These are phyloP conservation scores for Simmondsia chinensis DNA, from an alignment of 148 eudicot species.

Conservation along the genomic window DNA sequence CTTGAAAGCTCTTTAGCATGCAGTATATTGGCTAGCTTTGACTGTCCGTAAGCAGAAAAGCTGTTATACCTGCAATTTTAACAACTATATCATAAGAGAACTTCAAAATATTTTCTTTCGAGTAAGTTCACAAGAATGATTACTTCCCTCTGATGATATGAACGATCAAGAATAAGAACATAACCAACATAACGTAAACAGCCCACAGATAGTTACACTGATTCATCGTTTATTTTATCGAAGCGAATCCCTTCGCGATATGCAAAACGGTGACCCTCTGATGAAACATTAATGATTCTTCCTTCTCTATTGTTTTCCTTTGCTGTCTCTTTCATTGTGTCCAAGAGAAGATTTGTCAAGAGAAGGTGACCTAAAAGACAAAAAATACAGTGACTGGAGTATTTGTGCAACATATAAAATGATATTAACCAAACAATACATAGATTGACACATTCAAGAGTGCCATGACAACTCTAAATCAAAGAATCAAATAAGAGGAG, in stretches of 20 bases:
- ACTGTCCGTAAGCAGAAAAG: conserved; percentile 71
- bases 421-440: neutral
- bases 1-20: conserved; percentile 72
- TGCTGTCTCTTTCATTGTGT: conserved; percentile 70
- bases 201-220: conserved; percentile 25
- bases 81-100: neutral
- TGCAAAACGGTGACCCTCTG: conserved; percentile 47
- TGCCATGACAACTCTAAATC: neutral
- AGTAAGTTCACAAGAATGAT: neutral
- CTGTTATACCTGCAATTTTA: conserved; percentile 45
- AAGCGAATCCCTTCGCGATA: conserved; percentile 68
- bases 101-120: neutral
- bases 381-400: neutral
- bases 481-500: too few relatives aligned
- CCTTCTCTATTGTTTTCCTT: conserved; percentile 56
- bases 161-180: neutral
- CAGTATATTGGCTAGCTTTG: conserved; percentile 80
- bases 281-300: conserved; percentile 70
- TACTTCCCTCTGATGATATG: neutral
- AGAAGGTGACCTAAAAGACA: conserved; percentile 59
- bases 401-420: neutral
- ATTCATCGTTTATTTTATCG: conserved; percentile 59
- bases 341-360: conserved; percentile 70
- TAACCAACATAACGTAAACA: neutral
- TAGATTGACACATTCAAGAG: neutral